Percentiles rank a stretch among this genome's conserved stretches.
Conservation (phyloP, 2,329 filamentous ascomycete species). For the Tolypocladium endophyticum region DNA sequence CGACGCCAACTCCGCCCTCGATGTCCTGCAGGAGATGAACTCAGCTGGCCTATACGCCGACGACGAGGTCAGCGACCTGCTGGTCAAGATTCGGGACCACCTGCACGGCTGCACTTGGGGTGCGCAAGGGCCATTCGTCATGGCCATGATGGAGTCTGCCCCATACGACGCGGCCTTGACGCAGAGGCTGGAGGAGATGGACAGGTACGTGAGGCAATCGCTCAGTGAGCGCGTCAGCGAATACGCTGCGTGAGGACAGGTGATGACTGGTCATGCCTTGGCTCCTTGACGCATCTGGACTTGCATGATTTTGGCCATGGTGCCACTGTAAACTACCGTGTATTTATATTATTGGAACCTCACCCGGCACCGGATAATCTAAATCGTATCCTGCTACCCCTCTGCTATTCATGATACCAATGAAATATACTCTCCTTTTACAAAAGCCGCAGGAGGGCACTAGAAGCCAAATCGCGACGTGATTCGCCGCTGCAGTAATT, state of each 20-base stretch:
- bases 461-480: no score
- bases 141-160: conserved; percentile 25
- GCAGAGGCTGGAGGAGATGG: conserved; percentile 16
- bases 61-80: conserved; percentile 14
- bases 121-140: conserved; percentile 25
- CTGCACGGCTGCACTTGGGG: conserved; percentile 24
- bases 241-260: neutral
- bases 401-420: no score
- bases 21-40: conserved; percentile 55
- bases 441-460: no score
- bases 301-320: neutral
- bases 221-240: neutral
- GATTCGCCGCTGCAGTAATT: no score
- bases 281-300: neutral
- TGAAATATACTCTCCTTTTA: no score
- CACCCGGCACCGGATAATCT: no score
- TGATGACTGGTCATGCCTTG: no score
- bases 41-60: conserved; percentile 50
- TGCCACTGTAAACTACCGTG: neutral
- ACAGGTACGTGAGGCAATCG: conserved; percentile 6
- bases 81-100: conserved; percentile 20
- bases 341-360: neutral
- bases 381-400: no score
- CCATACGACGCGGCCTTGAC: conserved; percentile 20
- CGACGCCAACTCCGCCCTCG: conserved; percentile 43